Percentiles rank a stretch among this genome's conserved stretches.
Conservation (phyloP, 2,329 filamentous ascomycete species). For the Arthrobotrys iridis region DNA sequence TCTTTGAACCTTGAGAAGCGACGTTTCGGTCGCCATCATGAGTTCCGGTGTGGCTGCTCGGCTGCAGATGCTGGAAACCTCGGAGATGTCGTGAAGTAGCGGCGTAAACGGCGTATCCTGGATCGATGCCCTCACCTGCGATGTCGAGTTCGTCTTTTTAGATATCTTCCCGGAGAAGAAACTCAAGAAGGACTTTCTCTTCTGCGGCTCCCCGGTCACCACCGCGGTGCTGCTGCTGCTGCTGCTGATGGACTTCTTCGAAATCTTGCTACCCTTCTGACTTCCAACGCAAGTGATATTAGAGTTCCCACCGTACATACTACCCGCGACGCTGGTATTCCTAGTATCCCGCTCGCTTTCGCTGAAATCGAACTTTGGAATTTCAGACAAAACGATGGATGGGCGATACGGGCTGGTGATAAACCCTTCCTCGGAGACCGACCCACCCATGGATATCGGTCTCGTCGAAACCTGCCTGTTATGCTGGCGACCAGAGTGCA, state of each 20-base stretch:
- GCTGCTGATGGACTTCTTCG: conserved; percentile 27
- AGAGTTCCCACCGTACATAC: conserved; percentile 1
- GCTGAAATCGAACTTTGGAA: conserved; percentile 36
- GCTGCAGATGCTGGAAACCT: conserved; percentile 38
- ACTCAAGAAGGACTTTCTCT: conserved; percentile 37
- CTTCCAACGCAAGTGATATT: neutral
- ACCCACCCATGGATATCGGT: neutral
- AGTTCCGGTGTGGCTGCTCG: conserved; percentile 6
- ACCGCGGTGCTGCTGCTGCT: conserved; percentile 1
- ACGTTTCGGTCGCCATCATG: conserved; percentile 6
- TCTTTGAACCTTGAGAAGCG: conserved; percentile 7
- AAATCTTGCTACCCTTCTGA: conserved; percentile 36
- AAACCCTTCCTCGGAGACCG: conserved; percentile 26
- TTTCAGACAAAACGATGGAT: conserved; percentile 33
- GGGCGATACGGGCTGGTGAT: conserved; percentile 33
- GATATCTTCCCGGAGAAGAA: conserved; percentile 15
- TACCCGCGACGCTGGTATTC: conserved; percentile 28
- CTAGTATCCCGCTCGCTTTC: conserved; percentile 36
- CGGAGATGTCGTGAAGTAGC: conserved; percentile 32
- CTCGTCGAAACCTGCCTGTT: conserved; percentile 12
- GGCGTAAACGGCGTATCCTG: conserved; percentile 20
- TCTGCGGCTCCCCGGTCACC: neutral
- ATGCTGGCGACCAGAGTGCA: conserved; percentile 9
- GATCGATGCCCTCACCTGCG: conserved; percentile 1
- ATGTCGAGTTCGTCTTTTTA: neutral